A percentile compares a stretch with the other conserved stretches of the same genome.
These are phyloP conservation scores for Penicillium sp. DNA, from an alignment of 2,329 filamentous ascomycete species.

Conservation along the genomic window DNA sequence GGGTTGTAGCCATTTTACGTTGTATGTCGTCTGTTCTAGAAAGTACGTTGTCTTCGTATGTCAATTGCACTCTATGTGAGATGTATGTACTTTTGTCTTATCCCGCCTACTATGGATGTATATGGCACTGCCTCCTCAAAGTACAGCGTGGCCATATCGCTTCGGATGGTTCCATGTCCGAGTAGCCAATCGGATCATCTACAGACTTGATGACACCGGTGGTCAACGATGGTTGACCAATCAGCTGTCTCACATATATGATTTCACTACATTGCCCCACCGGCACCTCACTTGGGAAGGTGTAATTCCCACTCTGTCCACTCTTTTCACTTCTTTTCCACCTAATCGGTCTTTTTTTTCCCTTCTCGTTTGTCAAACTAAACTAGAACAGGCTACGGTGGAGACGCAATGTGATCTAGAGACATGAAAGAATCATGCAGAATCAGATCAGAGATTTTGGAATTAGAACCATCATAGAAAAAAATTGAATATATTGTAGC, in stretches of 20 bases:
- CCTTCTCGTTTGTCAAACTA: slow-evolving; percentile 15
- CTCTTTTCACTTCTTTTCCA: slow-evolving; percentile 4
- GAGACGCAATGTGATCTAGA: slow-evolving; percentile 32
- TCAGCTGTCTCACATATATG: slow-evolving; percentile 22
- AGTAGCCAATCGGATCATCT: slow-evolving; percentile 21
- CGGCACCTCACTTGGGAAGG: slow-evolving; percentile 22
- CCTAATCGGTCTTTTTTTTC: not conserved
- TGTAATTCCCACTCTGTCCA: slow-evolving; percentile 18
- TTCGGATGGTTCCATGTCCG: not conserved
- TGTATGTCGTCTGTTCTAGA: too few species aligned
- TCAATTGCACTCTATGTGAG: too few species aligned
- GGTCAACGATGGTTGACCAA: slow-evolving; percentile 18
- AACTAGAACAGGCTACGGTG: slow-evolving; percentile 29
- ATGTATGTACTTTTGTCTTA: too few species aligned
- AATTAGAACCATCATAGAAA: not conserved
- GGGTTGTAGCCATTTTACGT: too few species aligned
- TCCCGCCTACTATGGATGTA: too few species aligned
- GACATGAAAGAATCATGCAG: slow-evolving; percentile 7
- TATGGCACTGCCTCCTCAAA: not conserved
- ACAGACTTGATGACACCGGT: slow-evolving; percentile 23
- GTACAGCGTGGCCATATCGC: slow-evolving; percentile 15
- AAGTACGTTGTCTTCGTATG: too few species aligned
- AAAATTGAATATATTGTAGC: too few species aligned
- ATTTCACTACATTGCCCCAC: slow-evolving; percentile 28
- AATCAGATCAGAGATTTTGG: slow-evolving; percentile 1